Conservation (phyloP, 208 protist genomes). For the Novymonas esmeraldas region DNA sequence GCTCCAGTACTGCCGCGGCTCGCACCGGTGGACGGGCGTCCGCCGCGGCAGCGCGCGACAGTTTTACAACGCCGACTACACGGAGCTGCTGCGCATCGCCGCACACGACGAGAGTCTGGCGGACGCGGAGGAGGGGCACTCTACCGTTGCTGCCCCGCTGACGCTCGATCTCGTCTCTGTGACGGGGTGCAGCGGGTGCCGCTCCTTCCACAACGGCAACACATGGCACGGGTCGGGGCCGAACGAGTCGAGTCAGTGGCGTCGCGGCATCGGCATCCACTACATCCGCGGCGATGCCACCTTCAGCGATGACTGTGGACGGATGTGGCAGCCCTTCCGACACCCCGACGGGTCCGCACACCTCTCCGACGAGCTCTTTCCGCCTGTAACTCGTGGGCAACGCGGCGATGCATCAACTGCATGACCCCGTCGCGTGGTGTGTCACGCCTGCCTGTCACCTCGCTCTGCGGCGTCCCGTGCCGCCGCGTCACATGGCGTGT, state of each 20-base stretch:
- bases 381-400: too few species aligned
- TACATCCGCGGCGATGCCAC: slow-evolving; percentile 36
- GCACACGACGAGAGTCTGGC: slow-evolving; percentile 26
- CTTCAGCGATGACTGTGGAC: slow-evolving; percentile 21
- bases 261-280: slow-evolving; percentile 41
- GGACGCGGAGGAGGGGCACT: not conserved
- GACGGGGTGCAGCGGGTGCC: slow-evolving; percentile 30
- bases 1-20: slow-evolving; percentile 50
- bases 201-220: slow-evolving; percentile 36
- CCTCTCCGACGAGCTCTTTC: slow-evolving; percentile 16
- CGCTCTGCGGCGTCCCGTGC: too few species aligned
- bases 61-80: slow-evolving; percentile 51
- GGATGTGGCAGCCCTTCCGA: slow-evolving; percentile 27
- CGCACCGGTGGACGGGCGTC: slow-evolving; percentile 28
- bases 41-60: slow-evolving; percentile 43
- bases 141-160: not conserved
- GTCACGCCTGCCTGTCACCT: too few species aligned
- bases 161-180: slow-evolving; percentile 10
- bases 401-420: too few species aligned
- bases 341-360: not conserved
- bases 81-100: slow-evolving; percentile 28
- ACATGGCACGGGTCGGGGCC: slow-evolving; percentile 42
- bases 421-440: too few species aligned
- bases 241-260: slow-evolving; percentile 28
- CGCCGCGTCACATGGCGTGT: too few species aligned